A percentile compares a stretch with the other conserved stretches of the same genome.
phyloP scores from a whole-genome alignment of 768 basidiomycete species.

The Russula foetens region DNA sequence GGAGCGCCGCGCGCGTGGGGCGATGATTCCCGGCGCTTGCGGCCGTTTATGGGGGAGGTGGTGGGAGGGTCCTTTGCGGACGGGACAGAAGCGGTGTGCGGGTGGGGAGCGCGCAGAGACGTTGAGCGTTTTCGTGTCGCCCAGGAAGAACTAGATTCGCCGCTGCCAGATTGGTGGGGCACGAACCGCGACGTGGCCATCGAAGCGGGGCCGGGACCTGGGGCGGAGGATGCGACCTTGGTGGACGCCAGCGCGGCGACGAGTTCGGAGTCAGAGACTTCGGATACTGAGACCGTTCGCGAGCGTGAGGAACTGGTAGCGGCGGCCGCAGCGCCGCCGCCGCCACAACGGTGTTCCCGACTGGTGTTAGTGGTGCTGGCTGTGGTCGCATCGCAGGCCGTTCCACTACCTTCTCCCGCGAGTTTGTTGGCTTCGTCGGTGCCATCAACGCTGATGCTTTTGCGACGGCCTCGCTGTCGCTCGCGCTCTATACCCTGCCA shows the following conservation, averaged over 20 bases:
- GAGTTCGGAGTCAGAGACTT: constrained; percentile 3
- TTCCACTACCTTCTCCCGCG: background rate
- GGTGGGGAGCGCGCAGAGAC: background rate
- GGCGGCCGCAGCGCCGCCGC: background rate
- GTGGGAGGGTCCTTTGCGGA: background rate
- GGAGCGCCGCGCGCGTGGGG: background rate
- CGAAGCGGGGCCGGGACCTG: background rate
- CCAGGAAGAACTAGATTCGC: background rate
- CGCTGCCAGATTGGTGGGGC: background rate
- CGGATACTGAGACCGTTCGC: constrained; percentile 10
- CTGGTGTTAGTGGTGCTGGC: background rate
- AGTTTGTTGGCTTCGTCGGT: background rate
- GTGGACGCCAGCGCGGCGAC: background rate
- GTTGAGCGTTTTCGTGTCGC: constrained; percentile 6
- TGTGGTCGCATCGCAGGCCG: background rate
- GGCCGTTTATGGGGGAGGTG: background rate
- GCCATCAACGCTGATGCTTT: constrained; percentile 11
- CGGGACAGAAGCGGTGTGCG: background rate
- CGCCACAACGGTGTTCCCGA: background rate
- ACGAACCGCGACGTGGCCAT: background rate
- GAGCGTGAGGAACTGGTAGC: constrained; percentile 4
- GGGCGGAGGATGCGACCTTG: background rate
- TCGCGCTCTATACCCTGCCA: constrained; percentile 14
- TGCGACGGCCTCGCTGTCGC: constrained; percentile 14
- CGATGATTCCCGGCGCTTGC: constrained; percentile 5